Base-by-base conservation (phyloP, 192 early-diverging fungal species). In the Backusella westeae region DNA sequence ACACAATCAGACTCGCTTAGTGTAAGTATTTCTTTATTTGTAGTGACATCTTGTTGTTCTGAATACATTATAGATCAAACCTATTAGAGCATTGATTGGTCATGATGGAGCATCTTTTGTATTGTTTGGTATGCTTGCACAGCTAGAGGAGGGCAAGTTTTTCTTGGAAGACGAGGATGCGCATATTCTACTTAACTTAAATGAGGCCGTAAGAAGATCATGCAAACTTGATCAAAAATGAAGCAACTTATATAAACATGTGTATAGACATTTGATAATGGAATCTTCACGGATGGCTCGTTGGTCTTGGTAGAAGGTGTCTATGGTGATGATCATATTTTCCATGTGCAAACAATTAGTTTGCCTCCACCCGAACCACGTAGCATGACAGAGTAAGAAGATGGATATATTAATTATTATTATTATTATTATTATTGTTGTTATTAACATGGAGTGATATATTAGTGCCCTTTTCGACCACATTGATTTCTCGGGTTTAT, bases 101-200 rank as follows among this genome's bases (percentile, higher is more conserved):
- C 86, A 87, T 44, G 89, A 87, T 71, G 89, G 82, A 71, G 90
- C 86, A 73, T 76, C 79, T 39, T 95, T 93, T 75, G 67, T 96
- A 29, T 81, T 96, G 46, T 91, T 96, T 81, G 96, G 96, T 3
- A 95, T 98, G 95, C 84, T 98, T 39, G 89, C 95, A 26, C 89
- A 90, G 80, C 85, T 94, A 46, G 86, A 92, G 56, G 93, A 94
- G 74, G 94, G 94, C 3, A 93, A 90, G 67, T 85, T 92, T 67
- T 92, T 89, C 84, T 82, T 98, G 34, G 96, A 98, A 85, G 96
- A 98, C 80, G 86, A 88, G 39, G 92, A 93, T 46, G 89, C 87
- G 6, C 86, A 88, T 35, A 91, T 98, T 53, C 90, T 94, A 81
- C 83, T 98, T 32, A 90, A 94, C 68, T 78, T 96, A 52, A 72